Evolutionary conservation across 108 stramenopile species (phyloP).

Genomic region (Nitzschia sp.): DNA sequence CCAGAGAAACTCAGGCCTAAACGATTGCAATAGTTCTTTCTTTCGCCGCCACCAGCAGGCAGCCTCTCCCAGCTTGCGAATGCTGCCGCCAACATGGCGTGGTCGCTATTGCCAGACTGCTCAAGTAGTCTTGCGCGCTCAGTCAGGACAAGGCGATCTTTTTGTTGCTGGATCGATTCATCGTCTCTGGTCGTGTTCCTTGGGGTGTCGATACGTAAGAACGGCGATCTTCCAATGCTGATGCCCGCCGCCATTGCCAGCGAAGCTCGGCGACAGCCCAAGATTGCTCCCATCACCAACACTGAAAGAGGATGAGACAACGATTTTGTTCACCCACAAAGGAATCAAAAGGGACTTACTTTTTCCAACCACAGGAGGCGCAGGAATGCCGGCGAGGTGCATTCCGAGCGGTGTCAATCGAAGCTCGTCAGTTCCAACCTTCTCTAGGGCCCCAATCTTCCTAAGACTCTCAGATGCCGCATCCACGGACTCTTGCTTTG

Average conservation of each 20-base stretch:
- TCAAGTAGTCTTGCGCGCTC: conserved; percentile 61
- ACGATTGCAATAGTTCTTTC: conserved; percentile 57
- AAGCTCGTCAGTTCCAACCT: conserved; percentile 20
- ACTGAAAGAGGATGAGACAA: conserved; percentile 31
- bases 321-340: neutral
- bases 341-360: conserved; percentile 26
- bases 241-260: conserved; percentile 86
- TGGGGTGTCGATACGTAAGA: conserved; percentile 56
- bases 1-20: conserved; percentile 65
- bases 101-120: conserved; percentile 82
- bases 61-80: conserved; percentile 63
- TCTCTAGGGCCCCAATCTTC: conserved; percentile 62
- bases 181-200: conserved; percentile 21
- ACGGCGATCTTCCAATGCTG: conserved; percentile 75
- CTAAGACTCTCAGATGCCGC: conserved; percentile 63
- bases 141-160: conserved; percentile 42
- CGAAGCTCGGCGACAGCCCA: conserved; percentile 77
- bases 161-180: neutral
- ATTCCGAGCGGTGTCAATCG: conserved; percentile 74
- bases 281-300: conserved; percentile 76
- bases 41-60: conserved; percentile 36
- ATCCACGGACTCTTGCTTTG: conserved; percentile 53
- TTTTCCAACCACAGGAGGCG: conserved; percentile 83
- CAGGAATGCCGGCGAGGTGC: conserved; percentile 85
- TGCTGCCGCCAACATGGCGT: conserved; percentile 71